Conservation (phyloP, 2,329 filamentous ascomycete species). For the Fusarium sulawesiense region DNA sequence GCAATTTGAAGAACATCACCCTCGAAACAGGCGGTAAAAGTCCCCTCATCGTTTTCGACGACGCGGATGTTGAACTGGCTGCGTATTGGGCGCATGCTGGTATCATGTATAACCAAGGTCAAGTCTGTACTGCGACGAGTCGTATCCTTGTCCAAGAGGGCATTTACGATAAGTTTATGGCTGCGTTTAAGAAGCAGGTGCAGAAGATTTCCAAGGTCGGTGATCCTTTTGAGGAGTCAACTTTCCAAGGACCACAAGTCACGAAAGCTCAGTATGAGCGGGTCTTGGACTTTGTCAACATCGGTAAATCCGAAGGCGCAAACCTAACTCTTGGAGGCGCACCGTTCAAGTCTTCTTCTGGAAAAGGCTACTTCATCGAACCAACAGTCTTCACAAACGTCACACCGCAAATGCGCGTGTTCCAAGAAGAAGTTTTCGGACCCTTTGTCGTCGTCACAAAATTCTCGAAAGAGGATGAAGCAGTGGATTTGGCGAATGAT, state of each 20-base stretch:
- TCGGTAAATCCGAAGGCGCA: conserved; percentile 77
- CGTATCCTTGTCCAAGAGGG: conserved; percentile 72
- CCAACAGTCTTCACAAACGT: conserved; percentile 60
- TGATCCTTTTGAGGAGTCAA: conserved; percentile 75
- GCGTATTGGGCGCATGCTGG: conserved; percentile 68
- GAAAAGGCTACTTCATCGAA: conserved; percentile 60
- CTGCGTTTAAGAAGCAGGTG: conserved; percentile 19
- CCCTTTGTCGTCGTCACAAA: conserved; percentile 57
- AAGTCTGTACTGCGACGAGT: conserved; percentile 74
- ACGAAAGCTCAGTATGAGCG: conserved; percentile 77
- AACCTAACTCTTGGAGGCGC: conserved; percentile 72
- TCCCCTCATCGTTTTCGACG: conserved; percentile 71
- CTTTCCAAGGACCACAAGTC: conserved; percentile 81
- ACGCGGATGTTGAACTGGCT: conserved; percentile 74
- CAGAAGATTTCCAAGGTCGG: conserved; percentile 69
- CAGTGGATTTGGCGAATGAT: conserved; percentile 59
- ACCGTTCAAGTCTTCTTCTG: conserved; percentile 46
- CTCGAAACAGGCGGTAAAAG: conserved; percentile 76
- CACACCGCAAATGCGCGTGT: conserved; percentile 56
- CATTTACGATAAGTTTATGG: conserved; percentile 72
- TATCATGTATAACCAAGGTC: conserved; percentile 71
- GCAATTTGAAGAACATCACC: conserved; percentile 73
- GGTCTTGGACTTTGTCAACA: conserved; percentile 75
- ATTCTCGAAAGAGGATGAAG: conserved; percentile 58
- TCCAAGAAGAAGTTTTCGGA: conserved; percentile 60